Percentiles rank a stretch among this genome's conserved stretches.
Evolutionary conservation across 306 rosid genomes (phyloP).

Genomic region (Acacia crassicarpa): DNA sequence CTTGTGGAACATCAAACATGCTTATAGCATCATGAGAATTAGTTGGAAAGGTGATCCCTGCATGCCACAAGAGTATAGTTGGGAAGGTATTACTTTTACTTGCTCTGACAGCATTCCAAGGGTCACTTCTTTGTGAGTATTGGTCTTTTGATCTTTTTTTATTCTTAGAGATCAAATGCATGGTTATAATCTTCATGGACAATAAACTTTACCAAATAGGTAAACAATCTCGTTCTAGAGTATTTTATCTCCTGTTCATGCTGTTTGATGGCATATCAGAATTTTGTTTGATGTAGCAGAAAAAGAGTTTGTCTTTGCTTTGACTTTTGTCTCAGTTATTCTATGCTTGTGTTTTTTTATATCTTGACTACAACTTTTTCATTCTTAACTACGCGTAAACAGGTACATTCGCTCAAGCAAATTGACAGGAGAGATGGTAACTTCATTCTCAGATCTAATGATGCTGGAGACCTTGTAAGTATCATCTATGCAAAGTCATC

Average conservation of each 20-base stretch:
- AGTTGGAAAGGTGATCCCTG: neutral
- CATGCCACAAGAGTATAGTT: neutral
- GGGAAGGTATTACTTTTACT: neutral
- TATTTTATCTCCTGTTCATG: no score
- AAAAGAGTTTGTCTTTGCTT: no score
- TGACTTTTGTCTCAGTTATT: neutral
- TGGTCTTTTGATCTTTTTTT: neutral
- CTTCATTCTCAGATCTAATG: neutral
- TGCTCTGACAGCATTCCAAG: neutral
- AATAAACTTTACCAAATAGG: no score
- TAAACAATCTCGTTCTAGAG: no score
- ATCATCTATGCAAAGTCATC: neutral
- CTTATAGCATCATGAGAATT: neutral
- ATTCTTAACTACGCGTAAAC: neutral
- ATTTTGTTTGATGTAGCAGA: no score
- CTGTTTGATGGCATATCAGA: no score
- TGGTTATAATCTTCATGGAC: no score
- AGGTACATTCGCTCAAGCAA: neutral
- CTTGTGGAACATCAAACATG: neutral
- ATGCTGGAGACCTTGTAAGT: constrained; percentile 1
- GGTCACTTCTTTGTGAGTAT: neutral
- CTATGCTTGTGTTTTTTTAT: neutral
- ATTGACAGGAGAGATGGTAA: neutral
- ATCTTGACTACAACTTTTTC: no score
- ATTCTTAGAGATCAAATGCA: no score